These are phyloP conservation scores for Cladosporium sphaerospermum DNA, from an alignment of 2,329 filamentous ascomycete species.

Conservation along the genomic window DNA sequence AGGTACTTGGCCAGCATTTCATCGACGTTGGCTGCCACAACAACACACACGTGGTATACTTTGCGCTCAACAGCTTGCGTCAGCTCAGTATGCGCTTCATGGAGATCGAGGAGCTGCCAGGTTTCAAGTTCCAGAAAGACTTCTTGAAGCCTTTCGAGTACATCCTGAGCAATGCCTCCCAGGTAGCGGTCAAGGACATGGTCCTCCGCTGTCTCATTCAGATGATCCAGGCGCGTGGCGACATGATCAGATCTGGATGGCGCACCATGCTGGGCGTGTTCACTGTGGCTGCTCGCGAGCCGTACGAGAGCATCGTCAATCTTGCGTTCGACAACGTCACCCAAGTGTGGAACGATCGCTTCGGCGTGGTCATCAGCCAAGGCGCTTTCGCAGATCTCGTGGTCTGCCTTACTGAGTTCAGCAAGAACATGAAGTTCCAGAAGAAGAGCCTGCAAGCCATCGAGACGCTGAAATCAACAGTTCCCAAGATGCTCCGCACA, in stretches of 20 bases:
- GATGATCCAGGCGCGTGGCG: slow-evolving; percentile 95
- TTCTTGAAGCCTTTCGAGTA: slow-evolving; percentile 98
- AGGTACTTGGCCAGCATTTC: slow-evolving; percentile 95
- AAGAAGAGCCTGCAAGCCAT: slow-evolving; percentile 97
- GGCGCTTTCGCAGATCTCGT: slow-evolving; percentile 95
- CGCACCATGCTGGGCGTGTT: slow-evolving; percentile 99
- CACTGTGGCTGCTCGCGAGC: slow-evolving; percentile 87
- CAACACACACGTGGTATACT: slow-evolving; percentile 96
- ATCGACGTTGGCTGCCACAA: slow-evolving; percentile 94
- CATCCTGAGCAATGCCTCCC: slow-evolving; percentile 86
- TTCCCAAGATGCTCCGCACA: slow-evolving; percentile 90
- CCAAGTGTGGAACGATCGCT: slow-evolving; percentile 90
- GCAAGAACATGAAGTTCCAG: slow-evolving; percentile 97
- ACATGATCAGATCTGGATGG: slow-evolving; percentile 97
- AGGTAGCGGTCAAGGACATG: slow-evolving; percentile 94
- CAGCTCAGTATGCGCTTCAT: slow-evolving; percentile 98
- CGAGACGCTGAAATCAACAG: slow-evolving; percentile 86
- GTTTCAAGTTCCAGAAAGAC: slow-evolving; percentile 99
- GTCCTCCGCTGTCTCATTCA: slow-evolving; percentile 92
- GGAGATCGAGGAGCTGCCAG: slow-evolving; percentile 94
- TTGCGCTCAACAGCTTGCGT: slow-evolving; percentile 88
- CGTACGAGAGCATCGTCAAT: slow-evolving; percentile 91
- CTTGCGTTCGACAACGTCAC: slow-evolving; percentile 95
- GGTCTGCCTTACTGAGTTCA: slow-evolving; percentile 95
- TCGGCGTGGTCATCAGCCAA: slow-evolving; percentile 92